Evolutionary conservation across 495 filamentous ascomycete genomes (phyloP).

Genomic region (Aspergillus ellipticus): DNA sequence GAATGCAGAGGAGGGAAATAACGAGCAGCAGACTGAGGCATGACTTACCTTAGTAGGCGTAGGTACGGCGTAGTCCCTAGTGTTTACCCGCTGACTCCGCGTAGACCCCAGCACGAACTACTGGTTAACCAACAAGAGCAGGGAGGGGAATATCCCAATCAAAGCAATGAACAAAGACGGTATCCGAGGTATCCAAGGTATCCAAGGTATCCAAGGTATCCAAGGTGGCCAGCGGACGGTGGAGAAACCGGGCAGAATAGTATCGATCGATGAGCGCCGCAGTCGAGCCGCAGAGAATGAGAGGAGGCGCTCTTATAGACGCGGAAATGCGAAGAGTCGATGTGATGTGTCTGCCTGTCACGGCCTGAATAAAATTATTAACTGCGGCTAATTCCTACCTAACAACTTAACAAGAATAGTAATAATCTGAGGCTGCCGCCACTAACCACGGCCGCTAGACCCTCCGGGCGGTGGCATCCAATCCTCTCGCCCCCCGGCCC

Average conservation of each 20-base stretch:
- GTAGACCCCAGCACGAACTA: not conserved
- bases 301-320: not conserved
- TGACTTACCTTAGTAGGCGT: not conserved
- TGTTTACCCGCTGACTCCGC: not conserved
- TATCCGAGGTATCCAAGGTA: too few species aligned
- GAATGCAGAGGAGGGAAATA: not conserved
- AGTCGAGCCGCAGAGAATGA: not conserved
- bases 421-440: slow-evolving; percentile 6
- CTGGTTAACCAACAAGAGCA: not conserved
- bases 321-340: not conserved
- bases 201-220: too few species aligned
- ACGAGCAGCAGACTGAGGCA: not conserved
- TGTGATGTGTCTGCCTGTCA: not conserved
- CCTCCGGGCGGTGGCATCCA: not conserved
- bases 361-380: not conserved
- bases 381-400: not conserved
- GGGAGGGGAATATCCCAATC: not conserved
- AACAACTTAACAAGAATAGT: too few species aligned
- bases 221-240: too few species aligned
- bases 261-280: not conserved
- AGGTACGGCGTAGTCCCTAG: too few species aligned
- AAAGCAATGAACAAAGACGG: not conserved
- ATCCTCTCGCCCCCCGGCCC: not conserved
- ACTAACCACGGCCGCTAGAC: slow-evolving; percentile 8
- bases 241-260: not conserved